phyloP scores from a whole-genome alignment of 169 alveolate genomes.

The Plasmodium ovale region DNA sequence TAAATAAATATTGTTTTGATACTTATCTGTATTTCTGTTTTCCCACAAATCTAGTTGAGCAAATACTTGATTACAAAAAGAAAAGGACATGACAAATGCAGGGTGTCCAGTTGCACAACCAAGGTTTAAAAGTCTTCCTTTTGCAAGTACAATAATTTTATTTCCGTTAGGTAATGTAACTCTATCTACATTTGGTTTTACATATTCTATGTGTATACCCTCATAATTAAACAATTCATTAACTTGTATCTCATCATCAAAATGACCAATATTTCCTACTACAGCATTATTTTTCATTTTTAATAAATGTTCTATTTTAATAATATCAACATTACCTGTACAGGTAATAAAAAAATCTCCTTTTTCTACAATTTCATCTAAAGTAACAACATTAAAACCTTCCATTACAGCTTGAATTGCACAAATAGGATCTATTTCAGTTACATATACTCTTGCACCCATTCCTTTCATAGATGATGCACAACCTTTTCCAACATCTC shows the following conservation, averaged over 20 bases:
- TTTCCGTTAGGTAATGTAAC: conserved; percentile 92
- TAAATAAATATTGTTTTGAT: conserved; percentile 89
- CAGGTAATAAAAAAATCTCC: conserved; percentile 97
- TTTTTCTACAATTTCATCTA: conserved; percentile 92
- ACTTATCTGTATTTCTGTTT: conserved; percentile 78
- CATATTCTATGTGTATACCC: conserved; percentile 92
- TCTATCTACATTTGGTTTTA: conserved; percentile 96
- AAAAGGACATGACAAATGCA: conserved; percentile 98
- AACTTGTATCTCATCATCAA: conserved; percentile 98
- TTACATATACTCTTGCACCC: conserved; percentile 97
- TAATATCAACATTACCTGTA: conserved; percentile 97
- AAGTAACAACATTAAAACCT: conserved; percentile 95
- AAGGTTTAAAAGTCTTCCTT: conserved; percentile 97
- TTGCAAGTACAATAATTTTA: conserved; percentile 95
- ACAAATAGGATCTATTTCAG: conserved; percentile 99
- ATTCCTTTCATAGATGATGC: conserved; percentile 97
- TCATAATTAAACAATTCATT: conserved; percentile 91
- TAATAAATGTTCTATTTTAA: conserved; percentile 94
- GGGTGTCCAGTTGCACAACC: conserved; percentile 99
- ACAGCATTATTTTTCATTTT: conserved; percentile 98
- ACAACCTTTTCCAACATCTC: conserved; percentile 99
- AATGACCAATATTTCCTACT: conserved; percentile 97
- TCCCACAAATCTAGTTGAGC: conserved; percentile 88
- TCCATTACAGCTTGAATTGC: conserved; percentile 99
- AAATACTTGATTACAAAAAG: conserved; percentile 96